Evolutionary conservation across 192 early-diverging fungal species (phyloP), one percentile per base, ranked within the genome.

Genomic region (Coemansia reversa): DNA sequence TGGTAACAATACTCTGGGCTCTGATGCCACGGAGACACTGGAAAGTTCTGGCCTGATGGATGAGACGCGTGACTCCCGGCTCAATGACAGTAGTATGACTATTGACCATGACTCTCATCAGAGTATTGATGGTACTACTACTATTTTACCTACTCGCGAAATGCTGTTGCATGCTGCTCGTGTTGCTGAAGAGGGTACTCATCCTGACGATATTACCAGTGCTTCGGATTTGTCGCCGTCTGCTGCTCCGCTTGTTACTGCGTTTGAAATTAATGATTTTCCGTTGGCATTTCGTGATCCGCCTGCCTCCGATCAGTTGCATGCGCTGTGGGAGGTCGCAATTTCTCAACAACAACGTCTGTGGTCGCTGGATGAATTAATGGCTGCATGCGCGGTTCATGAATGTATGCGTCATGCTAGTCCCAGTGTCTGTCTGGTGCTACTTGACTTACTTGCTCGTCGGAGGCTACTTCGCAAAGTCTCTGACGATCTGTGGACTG

Each of bases 131-230:
- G 76, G 76, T 23, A 79, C 76, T 0, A 79, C 76, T 6, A 70
- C 64, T 2, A 74, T 79, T 51, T 63, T 79, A 29, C 76, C 76
- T 7, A 79, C 76, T 6, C 71, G 76, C 33, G 76, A 79, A 55
- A 74, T 79, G 76, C 65, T 79, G 35, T 71, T 70, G 72, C 76
- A 60, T 14, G 76, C 76, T 2, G 76, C 76, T 0, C 71, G 60
- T 19, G 64, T 33, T 5, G 63, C 76, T 7, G 71, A 67, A 33
- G 48, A 49, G 48, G 53, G 65, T 51, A 6, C 25, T 20, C n/a
- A 57, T 8, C 23, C 20, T 1, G 48, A 63, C 22, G 66, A 55
- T 11, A 5, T 18, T 16, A 28, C 1, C 4, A 35, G 1, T 39
- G 25, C 18, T 50, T 33, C 24, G 32, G 50, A 51, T 6, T 35